These are phyloP conservation scores for Myxozyma neglecta DNA, from an alignment of 805 yeast genomes.

Conservation along the genomic window DNA sequence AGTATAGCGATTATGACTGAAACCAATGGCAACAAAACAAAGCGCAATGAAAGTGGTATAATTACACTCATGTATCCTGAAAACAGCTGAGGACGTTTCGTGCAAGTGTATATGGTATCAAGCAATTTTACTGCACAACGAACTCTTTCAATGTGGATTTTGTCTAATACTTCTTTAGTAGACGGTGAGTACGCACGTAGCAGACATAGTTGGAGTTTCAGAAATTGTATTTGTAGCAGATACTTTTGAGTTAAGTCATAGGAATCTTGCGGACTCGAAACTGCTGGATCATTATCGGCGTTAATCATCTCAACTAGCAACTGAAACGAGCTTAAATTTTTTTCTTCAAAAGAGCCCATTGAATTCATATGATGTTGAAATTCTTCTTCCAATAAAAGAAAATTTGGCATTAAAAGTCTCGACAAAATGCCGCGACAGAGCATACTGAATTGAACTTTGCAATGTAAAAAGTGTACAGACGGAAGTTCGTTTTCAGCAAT, in stretches of 20 bases:
- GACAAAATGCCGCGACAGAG: conserved; percentile 17
- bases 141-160: background rate
- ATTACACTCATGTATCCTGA: conserved; percentile 19
- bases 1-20: background rate
- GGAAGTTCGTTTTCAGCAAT: conserved; percentile 20
- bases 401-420: conserved; percentile 4
- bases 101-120: conserved; percentile 22
- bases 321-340: conserved; percentile 25
- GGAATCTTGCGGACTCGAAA: conserved; percentile 24
- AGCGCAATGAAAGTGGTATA: conserved; percentile 17
- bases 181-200: conserved; percentile 14
- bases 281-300: conserved; percentile 16
- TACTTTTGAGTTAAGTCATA: conserved; percentile 27
- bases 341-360: conserved; percentile 19
- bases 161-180: background rate
- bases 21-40: background rate
- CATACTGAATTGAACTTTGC: conserved; percentile 10
- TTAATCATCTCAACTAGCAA: conserved; percentile 23
- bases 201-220: conserved; percentile 15
- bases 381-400: conserved; percentile 5
- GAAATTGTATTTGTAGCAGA: conserved; percentile 19
- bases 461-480: conserved; percentile 11
- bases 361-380: background rate
- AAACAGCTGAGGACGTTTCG: conserved; percentile 17
- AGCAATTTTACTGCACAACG: conserved; percentile 16